A percentile compares a stretch with the other conserved stretches of the same genome.
These are phyloP conservation scores for Nakazawaea holstii DNA, from an alignment of 805 yeast genomes.

Conservation along the genomic window DNA sequence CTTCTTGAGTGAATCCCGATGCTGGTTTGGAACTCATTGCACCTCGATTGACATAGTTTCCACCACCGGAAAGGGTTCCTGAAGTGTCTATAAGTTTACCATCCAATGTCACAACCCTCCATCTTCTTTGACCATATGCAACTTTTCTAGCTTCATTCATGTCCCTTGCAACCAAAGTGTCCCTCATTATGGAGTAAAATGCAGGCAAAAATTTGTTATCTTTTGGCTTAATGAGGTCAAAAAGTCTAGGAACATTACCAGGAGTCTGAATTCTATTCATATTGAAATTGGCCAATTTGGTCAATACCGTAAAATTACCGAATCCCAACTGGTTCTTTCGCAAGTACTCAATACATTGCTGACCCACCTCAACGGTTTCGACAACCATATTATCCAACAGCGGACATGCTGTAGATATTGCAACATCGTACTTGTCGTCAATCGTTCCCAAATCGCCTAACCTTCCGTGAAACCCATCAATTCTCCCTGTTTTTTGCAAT, in stretches of 20 bases:
- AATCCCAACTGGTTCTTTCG: slow-evolving; percentile 82
- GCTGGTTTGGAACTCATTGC: slow-evolving; percentile 55
- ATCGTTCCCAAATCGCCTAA: slow-evolving; percentile 91
- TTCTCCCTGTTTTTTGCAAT: slow-evolving; percentile 73
- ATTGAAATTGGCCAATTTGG: slow-evolving; percentile 63
- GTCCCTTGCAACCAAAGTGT: slow-evolving; percentile 82
- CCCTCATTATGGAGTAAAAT: slow-evolving; percentile 78
- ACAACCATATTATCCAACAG: slow-evolving; percentile 91
- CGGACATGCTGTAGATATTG: slow-evolving; percentile 92
- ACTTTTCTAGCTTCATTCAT: slow-evolving; percentile 78
- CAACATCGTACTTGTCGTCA: slow-evolving; percentile 84
- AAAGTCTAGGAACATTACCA: slow-evolving; percentile 68
- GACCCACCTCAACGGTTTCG: slow-evolving; percentile 61
- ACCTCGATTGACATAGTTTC: slow-evolving; percentile 63
- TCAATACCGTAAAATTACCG: slow-evolving; percentile 79
- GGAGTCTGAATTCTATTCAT: slow-evolving; percentile 63
- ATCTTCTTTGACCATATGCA: slow-evolving; percentile 69
- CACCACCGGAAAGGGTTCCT: slow-evolving; percentile 98
- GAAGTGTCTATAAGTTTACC: slow-evolving; percentile 90
- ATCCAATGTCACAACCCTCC: slow-evolving; percentile 86
- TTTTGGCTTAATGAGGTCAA: slow-evolving; percentile 71
- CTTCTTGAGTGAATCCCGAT: slow-evolving; percentile 46
- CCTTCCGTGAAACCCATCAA: slow-evolving; percentile 83
- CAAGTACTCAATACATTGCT: slow-evolving; percentile 67
- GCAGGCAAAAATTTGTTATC: slow-evolving; percentile 76